Base-by-base conservation (phyloP, 768 basidiomycete genomes). In the Wakefieldia striispora region DNA sequence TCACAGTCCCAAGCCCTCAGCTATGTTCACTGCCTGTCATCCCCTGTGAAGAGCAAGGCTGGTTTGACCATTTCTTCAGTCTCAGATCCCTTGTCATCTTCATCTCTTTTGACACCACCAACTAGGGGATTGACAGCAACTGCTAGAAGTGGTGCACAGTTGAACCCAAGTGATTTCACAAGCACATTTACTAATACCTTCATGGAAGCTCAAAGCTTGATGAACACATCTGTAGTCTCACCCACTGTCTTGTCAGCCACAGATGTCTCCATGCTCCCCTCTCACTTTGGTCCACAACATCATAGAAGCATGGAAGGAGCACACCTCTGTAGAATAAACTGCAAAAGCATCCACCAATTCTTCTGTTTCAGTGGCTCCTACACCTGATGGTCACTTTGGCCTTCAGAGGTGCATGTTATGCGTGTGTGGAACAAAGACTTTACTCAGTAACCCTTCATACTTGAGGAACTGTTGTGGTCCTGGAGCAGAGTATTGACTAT, bases 291-390 rank as follows among this genome's bases (percentile, higher is more conserved):
- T 92, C 21, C 79, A 86, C 27, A 91, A 91, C 55, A 81, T 91
- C 34, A 84, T 92, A 6, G 79, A 82, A 0, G 74, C 84, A 9
- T 92, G 89, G 88, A 91, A 89, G 63, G 86, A 88, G 52, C 79
- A 84, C 17, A 84, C 85, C 0, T 84, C 76, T 0, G 72, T 74
- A 11, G 68, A 68, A 3, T 58, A 68, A 14, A 7, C 40, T 6
- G 34, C 59, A 0, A 69, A 72, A 33, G 70, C 73, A 1, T 57
- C 72, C 3, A 68, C 70, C 1, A 72, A 68, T 1, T 75, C 76
- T 1, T 70, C 70, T 1, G 60, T 65, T 39, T 74, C 77, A 11
- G 69, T 74, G 11, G 66, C 69, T 6, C 36, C 50, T 14, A 57
- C 51, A 26, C 33, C 56, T 6, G 63, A 71, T 12, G 62, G 65